Evolutionary conservation across 116 monocot species (phyloP).

Genomic region (Phalaenopsis hybrid): DNA sequence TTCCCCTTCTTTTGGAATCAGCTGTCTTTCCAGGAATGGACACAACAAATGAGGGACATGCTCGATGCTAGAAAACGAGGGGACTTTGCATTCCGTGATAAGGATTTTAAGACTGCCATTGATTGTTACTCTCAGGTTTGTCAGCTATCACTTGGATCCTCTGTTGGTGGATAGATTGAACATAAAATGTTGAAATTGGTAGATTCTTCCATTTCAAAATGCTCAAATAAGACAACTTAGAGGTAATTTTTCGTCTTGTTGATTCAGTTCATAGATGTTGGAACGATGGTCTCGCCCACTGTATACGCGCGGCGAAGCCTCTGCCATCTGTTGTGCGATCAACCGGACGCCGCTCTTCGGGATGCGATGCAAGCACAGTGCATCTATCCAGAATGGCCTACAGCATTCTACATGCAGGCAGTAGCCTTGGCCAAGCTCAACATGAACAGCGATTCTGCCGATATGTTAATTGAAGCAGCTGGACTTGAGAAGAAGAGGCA

Average conservation of each 20-base stretch:
- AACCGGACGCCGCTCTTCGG: constrained; percentile 66
- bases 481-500: constrained; percentile 66
- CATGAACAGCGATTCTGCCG: constrained; percentile 69
- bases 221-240: no score
- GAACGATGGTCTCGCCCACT: constrained; percentile 77
- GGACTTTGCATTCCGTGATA: constrained; percentile 86
- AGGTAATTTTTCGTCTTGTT: background rate
- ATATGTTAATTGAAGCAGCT: constrained; percentile 84
- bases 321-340: constrained; percentile 77
- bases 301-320: constrained; percentile 80
- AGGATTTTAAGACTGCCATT: constrained; percentile 87
- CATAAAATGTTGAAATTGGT: background rate
- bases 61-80: constrained; percentile 81
- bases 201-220: background rate
- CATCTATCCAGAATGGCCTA: constrained; percentile 76
- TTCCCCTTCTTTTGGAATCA: constrained; percentile 13
- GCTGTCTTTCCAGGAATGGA: constrained; percentile 97
- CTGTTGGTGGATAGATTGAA: background rate
- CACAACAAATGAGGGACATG: constrained; percentile 95
- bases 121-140: constrained; percentile 90
- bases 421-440: constrained; percentile 74
- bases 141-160: background rate
- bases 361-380: constrained; percentile 96
- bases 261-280: constrained; percentile 69
- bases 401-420: constrained; percentile 94